Percentiles rank a stretch among this genome's conserved stretches.
Evolutionary conservation across 1,284 basidiomycete species (phyloP).

Genomic region (Pseudozyma thailandica): DNA sequence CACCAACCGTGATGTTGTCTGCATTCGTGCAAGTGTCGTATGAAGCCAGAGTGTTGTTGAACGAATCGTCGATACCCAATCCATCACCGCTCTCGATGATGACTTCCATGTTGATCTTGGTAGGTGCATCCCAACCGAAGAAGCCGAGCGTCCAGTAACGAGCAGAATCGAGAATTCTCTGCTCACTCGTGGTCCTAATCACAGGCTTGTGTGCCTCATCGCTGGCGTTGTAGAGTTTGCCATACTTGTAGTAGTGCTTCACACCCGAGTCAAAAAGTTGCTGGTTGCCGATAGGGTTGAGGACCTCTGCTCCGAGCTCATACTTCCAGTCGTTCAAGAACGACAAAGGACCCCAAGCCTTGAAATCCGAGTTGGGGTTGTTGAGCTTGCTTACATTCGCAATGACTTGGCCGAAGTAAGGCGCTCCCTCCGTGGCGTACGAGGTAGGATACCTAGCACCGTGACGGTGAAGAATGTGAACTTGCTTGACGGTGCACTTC

Average conservation of each 20-base stretch:
- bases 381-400: conserved; percentile 40
- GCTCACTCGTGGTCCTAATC: conserved; percentile 68
- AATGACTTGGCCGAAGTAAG: conserved; percentile 38
- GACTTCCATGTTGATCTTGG: conserved; percentile 61
- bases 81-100: conserved; percentile 52
- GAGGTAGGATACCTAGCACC: conserved; percentile 51
- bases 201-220: conserved; percentile 57
- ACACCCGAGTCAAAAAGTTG: conserved; percentile 71
- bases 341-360: conserved; percentile 73
- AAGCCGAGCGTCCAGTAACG: conserved; percentile 73
- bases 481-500: conserved; percentile 47
- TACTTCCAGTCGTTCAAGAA: conserved; percentile 79
- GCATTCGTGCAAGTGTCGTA: conserved; percentile 74
- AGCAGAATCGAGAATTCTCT: conserved; percentile 87
- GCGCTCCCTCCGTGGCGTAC: conserved; percentile 51
- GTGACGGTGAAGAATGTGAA: conserved; percentile 54
- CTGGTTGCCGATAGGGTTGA: conserved; percentile 84
- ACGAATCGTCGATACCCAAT: conserved; percentile 69
- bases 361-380: conserved; percentile 41
- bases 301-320: conserved; percentile 74
- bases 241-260: conserved; percentile 64
- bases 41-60: conserved; percentile 82
- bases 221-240: conserved; percentile 53
- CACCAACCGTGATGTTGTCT: conserved; percentile 73
- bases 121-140: conserved; percentile 54